Percentiles rank a stretch among this genome's conserved stretches.
phyloP scores from a whole-genome alignment of 208 protist species.

The Angomonas deanei region DNA sequence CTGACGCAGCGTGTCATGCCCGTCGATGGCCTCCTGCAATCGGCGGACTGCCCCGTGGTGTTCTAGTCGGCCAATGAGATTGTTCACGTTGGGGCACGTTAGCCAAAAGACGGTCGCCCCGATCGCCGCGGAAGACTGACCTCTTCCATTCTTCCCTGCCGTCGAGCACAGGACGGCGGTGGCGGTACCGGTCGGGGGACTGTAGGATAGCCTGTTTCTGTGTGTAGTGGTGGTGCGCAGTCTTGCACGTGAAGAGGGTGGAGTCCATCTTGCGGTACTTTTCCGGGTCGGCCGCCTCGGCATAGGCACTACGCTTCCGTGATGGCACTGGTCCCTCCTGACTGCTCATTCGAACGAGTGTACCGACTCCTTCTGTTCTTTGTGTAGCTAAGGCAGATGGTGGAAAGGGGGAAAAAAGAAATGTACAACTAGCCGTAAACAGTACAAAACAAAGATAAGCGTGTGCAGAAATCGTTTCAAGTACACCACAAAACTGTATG shows the following conservation, averaged over 20 bases:
- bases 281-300: constrained; percentile 45
- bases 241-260: constrained; percentile 43
- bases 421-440: no score
- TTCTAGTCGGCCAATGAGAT: constrained; percentile 68
- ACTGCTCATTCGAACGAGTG: neutral
- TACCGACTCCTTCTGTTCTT: no score
- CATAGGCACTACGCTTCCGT: constrained; percentile 38
- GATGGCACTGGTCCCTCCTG: no score
- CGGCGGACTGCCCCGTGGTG: constrained; percentile 41
- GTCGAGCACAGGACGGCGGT: constrained; percentile 72
- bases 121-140: constrained; percentile 55
- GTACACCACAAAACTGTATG: no score
- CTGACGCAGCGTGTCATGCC: constrained; percentile 9
- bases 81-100: constrained; percentile 79
- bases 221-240: neutral
- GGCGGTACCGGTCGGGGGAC: constrained; percentile 20
- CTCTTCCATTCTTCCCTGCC: constrained; percentile 68
- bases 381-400: neutral
- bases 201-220: neutral
- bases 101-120: constrained; percentile 83
- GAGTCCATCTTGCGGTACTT: constrained; percentile 60
- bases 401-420: neutral
- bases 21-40: constrained; percentile 21
- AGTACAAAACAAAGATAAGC: no score
- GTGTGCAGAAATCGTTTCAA: no score